Conservation (phyloP, 768 basidiomycete species). For the Tylopilus felleus region DNA sequence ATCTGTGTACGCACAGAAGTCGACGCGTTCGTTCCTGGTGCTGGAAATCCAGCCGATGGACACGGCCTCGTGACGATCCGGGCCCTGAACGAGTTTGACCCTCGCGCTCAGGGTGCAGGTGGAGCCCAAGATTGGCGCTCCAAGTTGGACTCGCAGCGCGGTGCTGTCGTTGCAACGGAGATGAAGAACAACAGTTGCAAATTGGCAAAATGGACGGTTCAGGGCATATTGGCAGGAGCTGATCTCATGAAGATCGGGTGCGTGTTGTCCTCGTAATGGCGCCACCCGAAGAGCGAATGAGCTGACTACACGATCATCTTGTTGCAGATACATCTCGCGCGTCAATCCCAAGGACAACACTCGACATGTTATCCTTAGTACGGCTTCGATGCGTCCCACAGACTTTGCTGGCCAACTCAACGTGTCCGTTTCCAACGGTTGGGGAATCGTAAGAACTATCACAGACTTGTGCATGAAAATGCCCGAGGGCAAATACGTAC, state of each 20-base stretch:
- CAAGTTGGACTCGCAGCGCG: constrained; percentile 94
- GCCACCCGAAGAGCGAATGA: background rate
- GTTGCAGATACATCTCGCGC: constrained; percentile 85
- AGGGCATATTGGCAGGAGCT: constrained; percentile 91
- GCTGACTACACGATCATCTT: constrained; percentile 13
- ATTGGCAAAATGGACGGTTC: constrained; percentile 95
- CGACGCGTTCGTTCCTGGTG: constrained; percentile 75
- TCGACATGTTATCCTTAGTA: constrained; percentile 93
- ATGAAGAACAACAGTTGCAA: constrained; percentile 99
- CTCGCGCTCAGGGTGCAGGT: constrained; percentile 83
- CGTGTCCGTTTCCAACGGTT: constrained; percentile 91
- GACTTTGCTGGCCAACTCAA: constrained; percentile 96
- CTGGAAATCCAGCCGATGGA: constrained; percentile 59
- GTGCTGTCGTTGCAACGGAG: constrained; percentile 97
- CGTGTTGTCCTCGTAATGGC: constrained; percentile 30
- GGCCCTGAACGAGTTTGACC: constrained; percentile 95
- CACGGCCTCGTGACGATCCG: constrained; percentile 87
- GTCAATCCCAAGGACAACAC: constrained; percentile 92
- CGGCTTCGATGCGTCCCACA: constrained; percentile 88
- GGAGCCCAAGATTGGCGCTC: constrained; percentile 98
- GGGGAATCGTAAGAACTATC: constrained; percentile 97
- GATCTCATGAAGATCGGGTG: constrained; percentile 97
- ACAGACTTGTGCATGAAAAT: constrained; percentile 94
- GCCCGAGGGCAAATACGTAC: constrained; percentile 96
- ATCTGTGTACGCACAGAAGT: constrained; percentile 95